Evolutionary conservation across 1,139 yeast species (phyloP), one percentile per base, ranked within the genome.

Genomic region (Sugiyamaella castrensis): DNA sequence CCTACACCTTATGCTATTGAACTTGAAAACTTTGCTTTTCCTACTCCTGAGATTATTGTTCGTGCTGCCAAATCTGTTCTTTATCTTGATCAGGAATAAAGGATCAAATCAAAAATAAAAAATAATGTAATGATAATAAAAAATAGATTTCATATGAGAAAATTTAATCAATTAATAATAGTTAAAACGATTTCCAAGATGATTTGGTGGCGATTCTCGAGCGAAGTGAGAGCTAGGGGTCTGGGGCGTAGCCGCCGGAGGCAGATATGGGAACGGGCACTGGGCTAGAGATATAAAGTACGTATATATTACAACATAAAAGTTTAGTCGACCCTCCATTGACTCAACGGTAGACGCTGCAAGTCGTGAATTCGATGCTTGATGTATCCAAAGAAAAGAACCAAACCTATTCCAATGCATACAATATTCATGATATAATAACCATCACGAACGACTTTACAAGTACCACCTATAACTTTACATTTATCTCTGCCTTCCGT

Each of bases 1-100:
- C 98, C 99, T 70, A 94, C 98, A 62, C 99, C 99, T 58, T 94
- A 94, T 70, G 96, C 97, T 62, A 81, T 83, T 72, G 94, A 86
- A 74, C 81, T 94, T 69, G 99, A 94, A 80, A 95, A 87, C 75
- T 87, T 92, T 70, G 97, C 98, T 51, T 92, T 94, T 96, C 98
- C 98, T 70, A 96, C 91, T 70, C 80, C 87, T 53, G 95, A 88
- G 67, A 81, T 89, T 59, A 86, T 94, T 63, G 79, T 87, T 69
- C 85, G 92, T 78, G 97, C 96, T 61, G 82, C 84, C 61, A 91
- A 85, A 79, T 85, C 86, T 73, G 96, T 87, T 50, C 79, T 91
- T 71, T 86, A 94, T 60, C 63, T 84, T 77, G 79, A 77, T 55
- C 64, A 65, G 69, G 56, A 63, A 51, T 41, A 45, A 45, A 13